Evolutionary conservation across 305 asterid species (phyloP), one percentile per base, ranked within the genome.

Genomic region (Solanum aculeatissimum): DNA sequence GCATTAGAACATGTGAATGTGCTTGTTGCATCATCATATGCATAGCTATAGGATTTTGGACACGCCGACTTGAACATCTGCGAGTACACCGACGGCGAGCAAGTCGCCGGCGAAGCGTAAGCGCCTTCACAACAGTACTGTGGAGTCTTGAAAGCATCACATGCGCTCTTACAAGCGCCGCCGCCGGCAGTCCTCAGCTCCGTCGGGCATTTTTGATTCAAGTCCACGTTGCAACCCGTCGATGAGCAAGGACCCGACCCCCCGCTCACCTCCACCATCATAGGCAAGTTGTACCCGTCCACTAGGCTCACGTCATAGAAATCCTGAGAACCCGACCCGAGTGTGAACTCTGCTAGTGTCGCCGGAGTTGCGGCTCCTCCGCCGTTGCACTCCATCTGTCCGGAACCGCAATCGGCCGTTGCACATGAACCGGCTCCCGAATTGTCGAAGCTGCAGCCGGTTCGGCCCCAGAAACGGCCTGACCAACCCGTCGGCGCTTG

Each of bases 221-320:
- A 68, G 54, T 95, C 98, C 13, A 87, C 89, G 35, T 85, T 88
- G 80, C 98, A 94, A 0, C 98, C 96, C 23, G 97, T 92, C n/a
- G 90, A 71, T 38, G 86, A 89, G 42, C 98, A 94, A 10, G 91
- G 86, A 27, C 96, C 95, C 25, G 89, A 43, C 80, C 98, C 96
- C 3, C 95, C 93, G 9, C 88, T 88, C 15, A 89, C 89, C 69
- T 85, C 89, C 16, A 95, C 95, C 2, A 91, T 43, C 43, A 94
- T 79, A 19, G 95, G 96, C 55, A 95, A 90, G 60, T 95, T 95
- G 92, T 94, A 95, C 66, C 97, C 98, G 82, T 95, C 98, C 1
- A 95, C 96, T 3, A 95, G 90, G 90, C 97, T 95, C 27, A 95
- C 98, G 85, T 93, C 98, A 86, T 95, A 95, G 74, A 93, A 92